Percentiles rank a stretch among this genome's conserved stretches.
Evolutionary conservation across 2,329 filamentous ascomycete species (phyloP).

Genomic region (Diaporthe ampelina): DNA sequence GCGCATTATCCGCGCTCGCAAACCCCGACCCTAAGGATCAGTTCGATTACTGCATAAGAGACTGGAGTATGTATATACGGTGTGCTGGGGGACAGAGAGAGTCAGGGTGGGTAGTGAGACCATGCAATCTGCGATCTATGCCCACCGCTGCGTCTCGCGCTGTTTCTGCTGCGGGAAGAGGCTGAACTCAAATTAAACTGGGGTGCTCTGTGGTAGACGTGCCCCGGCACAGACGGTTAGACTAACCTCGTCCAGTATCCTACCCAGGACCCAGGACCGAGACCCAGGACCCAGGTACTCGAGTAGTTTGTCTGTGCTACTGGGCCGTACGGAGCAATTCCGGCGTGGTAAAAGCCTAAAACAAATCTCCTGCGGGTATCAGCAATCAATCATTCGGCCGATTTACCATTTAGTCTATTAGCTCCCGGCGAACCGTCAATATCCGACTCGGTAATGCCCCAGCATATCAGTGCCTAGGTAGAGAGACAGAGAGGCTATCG

Average conservation of each 20-base stretch:
- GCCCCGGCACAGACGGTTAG: not conserved
- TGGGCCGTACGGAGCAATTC: not conserved
- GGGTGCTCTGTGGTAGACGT: not conserved
- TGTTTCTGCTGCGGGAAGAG: no score
- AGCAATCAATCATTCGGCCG: constrained; percentile 11
- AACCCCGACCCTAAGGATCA: constrained; percentile 7
- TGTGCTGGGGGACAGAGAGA: no score
- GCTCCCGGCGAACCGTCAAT: constrained; percentile 11
- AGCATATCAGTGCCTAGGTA: no score
- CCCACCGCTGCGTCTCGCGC: no score
- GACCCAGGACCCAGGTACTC: no score
- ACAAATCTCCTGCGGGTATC: not conserved
- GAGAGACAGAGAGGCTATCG: no score
- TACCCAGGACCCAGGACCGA: no score
- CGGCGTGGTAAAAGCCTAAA: constrained; percentile 3
- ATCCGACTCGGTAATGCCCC: constrained; percentile 8
- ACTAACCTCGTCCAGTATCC: not conserved
- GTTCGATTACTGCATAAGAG: not conserved
- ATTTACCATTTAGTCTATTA: not conserved
- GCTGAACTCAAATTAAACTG: not conserved
- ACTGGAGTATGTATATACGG: not conserved
- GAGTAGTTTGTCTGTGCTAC: not conserved
- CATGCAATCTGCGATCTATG: not conserved
- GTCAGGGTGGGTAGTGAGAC: not conserved
- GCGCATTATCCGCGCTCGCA: constrained; percentile 9